Evolutionary conservation across 2,329 filamentous ascomycete genomes (phyloP), one percentile per base, ranked within the genome.

Genomic region (Trichoderma harzianum): DNA sequence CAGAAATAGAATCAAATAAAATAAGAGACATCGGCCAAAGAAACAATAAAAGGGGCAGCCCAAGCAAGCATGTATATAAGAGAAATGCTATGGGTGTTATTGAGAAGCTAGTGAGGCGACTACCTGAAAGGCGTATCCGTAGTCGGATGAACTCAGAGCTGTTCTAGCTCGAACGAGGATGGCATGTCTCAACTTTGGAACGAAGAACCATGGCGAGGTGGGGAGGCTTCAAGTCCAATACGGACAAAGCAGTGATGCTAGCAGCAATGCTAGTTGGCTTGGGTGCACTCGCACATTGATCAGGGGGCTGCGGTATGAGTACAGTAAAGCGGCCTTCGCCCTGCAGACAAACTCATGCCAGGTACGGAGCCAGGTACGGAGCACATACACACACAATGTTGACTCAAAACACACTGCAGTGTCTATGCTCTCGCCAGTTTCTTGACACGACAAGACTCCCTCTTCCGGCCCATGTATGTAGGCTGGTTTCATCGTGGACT

Each of bases 181-280:
- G 77, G 77, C 69, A 77, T 82, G 81, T 82, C 81, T 83, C 77
- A 80, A 81, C 75, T 76, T 76, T 79, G 80, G 81, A 82, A 82
- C 80, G 80, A 76, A 75, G 73, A 70, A 71, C 70, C 70, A 73
- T 72, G 70, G 65, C 57, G 30, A 32, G 32, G 63, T 60, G 74
- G 74, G 73, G 73, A 75, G 74, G 57, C 71, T 58, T 55, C 39
- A 62, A 18, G 51, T 60, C 34, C 34, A 60, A 68, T 68, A 68
- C 51, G 64, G 64, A 57, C 24, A 67, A 39, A 58, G 51, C 43
- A 60, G 34, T 26, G 57, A 47, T 69, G 36, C 65, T 69, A 62
- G 34, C 32, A 60, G 51, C 64, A 28, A 43, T 60, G 16, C 53
- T 68, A 64, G 55, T 62, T 43, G 34, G 67, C 67, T 36, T 51